phyloP scores from a whole-genome alignment of 129 eudicot species.

The Erigeron canadensis region DNA sequence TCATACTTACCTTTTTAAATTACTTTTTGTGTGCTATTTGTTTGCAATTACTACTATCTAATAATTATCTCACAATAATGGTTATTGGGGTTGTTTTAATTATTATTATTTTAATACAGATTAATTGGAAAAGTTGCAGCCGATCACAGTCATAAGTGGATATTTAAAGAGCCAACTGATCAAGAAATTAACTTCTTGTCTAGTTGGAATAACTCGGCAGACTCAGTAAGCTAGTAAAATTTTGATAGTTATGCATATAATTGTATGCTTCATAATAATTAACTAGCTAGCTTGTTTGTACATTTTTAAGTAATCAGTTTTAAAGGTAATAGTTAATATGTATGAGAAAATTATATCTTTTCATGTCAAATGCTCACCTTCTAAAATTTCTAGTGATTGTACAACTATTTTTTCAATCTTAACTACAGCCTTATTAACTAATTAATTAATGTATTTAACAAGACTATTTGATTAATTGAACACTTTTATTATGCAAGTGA shows the following conservation, averaged over 20 bases:
- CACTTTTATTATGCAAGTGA: no score
- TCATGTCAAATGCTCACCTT: no score
- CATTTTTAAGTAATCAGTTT: no score
- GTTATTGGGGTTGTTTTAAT: neutral
- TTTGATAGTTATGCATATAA: neutral
- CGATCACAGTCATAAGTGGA: conserved; percentile 97
- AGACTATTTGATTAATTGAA: no score
- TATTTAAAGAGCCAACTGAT: conserved; percentile 82
- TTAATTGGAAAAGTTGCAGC: conserved; percentile 99
- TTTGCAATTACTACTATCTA: neutral
- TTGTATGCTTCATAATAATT: neutral
- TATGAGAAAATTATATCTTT: no score
- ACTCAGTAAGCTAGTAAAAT: conserved; percentile 67
- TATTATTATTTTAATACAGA: conserved; percentile 35
- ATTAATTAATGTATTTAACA: no score
- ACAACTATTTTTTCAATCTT: no score
- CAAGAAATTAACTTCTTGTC: conserved; percentile 95
- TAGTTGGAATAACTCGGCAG: conserved; percentile 96
- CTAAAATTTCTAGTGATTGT: no score
- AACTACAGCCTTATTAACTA: no score
- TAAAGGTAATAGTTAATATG: no score
- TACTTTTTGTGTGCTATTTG: neutral
- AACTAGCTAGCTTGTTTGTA: neutral
- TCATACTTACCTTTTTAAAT: no score
- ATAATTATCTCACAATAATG: neutral